Evolutionary conservation across 2,329 filamentous ascomycete genomes (phyloP).

Genomic region (Diaporthe vaccinii): DNA sequence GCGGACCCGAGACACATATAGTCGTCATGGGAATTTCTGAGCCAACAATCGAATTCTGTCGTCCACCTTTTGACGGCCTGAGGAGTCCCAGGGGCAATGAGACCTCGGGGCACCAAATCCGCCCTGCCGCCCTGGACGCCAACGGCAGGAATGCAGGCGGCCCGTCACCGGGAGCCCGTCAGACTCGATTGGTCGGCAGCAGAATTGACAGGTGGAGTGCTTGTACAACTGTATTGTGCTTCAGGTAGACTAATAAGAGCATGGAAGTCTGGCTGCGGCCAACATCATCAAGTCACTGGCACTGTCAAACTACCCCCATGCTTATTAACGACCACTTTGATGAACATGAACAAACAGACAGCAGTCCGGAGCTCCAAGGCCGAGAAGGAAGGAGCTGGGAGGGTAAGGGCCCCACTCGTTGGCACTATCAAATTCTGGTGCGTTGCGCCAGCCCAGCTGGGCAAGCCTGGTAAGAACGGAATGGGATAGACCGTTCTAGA

Average conservation of each 20-base stretch:
- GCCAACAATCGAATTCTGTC: neutral
- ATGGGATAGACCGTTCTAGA: conserved; percentile 40
- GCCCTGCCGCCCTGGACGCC: neutral
- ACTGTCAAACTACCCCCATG: neutral
- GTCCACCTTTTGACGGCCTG: neutral
- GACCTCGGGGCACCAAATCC: neutral
- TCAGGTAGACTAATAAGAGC: neutral
- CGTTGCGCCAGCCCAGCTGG: conserved; percentile 16
- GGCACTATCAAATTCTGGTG: conserved; percentile 6
- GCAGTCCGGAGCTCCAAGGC: neutral
- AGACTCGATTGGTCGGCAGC: neutral
- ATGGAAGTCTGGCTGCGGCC: neutral
- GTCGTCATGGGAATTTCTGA: neutral
- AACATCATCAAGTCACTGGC: no score
- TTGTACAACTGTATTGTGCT: no score
- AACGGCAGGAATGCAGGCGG: conserved; percentile 30
- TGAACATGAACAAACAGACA: no score
- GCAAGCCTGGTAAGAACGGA: neutral
- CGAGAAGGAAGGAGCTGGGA: neutral
- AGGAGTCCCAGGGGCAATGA: neutral
- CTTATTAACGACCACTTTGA: neutral
- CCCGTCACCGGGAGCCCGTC: neutral
- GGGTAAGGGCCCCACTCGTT: neutral
- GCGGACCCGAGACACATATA: neutral
- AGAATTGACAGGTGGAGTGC: neutral